phyloP scores from a whole-genome alignment of 1,139 yeast species.

The Arxiozyma telluris region DNA sequence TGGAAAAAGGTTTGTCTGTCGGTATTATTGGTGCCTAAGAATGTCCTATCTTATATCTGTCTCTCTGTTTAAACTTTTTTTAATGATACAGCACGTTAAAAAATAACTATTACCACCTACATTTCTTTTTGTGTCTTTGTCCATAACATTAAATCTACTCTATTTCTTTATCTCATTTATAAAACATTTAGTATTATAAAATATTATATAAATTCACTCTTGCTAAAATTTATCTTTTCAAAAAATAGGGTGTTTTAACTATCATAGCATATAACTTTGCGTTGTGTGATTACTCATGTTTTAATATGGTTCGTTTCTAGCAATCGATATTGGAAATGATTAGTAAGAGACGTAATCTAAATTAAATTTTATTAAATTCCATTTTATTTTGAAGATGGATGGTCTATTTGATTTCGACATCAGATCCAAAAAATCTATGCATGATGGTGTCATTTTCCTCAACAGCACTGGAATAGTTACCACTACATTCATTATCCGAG shows the following conservation, averaged over 20 bases:
- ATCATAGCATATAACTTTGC: too few species aligned
- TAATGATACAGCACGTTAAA: neutral
- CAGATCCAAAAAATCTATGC: slow-evolving; percentile 19
- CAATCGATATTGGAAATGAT: too few species aligned
- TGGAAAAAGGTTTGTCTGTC: slow-evolving; percentile 61
- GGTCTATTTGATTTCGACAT: slow-evolving; percentile 13
- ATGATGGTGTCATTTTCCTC: neutral
- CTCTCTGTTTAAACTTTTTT: neutral
- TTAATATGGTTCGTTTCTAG: neutral
- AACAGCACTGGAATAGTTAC: neutral
- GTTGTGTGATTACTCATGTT: neutral
- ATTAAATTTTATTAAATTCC: neutral
- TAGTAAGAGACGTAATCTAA: too few species aligned
- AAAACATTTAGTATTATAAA: too few species aligned
- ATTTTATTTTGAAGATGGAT: neutral
- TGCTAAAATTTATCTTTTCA: neutral
- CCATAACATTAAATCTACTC: too few species aligned
- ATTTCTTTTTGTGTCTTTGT: too few species aligned
- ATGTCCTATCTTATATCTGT: too few species aligned
- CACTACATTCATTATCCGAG: neutral
- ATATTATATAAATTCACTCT: neutral
- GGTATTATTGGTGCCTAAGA: slow-evolving; percentile 39
- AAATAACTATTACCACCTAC: neutral
- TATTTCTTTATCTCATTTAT: too few species aligned
- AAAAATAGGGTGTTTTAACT: neutral